Conservation (phyloP, 176 grass and related monocot genomes). For the Cenchrus americanus region DNA sequence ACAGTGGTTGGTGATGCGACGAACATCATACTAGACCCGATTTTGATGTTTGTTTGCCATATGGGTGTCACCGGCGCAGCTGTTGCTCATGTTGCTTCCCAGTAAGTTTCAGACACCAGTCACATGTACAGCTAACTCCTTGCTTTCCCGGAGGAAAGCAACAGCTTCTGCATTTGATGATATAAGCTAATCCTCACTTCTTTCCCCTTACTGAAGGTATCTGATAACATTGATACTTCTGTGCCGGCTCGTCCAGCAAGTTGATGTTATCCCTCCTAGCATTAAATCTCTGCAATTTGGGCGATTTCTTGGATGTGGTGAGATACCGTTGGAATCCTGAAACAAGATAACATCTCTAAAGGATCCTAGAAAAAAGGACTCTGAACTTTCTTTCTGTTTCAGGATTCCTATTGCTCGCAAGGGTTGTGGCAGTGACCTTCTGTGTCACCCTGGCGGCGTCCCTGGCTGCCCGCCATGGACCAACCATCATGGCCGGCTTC, state of each 20-base stretch:
- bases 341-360: constrained; percentile 28
- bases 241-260: constrained; percentile 67
- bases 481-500: constrained; percentile 87
- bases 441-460: constrained; percentile 93
- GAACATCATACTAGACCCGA: constrained; percentile 93
- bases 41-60: constrained; percentile 92
- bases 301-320: constrained; percentile 93
- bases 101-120: constrained; percentile 60
- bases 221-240: constrained; percentile 87
- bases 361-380: constrained; percentile 26
- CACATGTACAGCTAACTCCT: background rate
- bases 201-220: constrained; percentile 60
- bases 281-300: constrained; percentile 85
- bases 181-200: constrained; percentile 28
- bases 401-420: constrained; percentile 88
- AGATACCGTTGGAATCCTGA: constrained; percentile 51
- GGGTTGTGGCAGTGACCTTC: constrained; percentile 97
- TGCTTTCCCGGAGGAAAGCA: background rate
- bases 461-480: constrained; percentile 76
- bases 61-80: constrained; percentile 95
- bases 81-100: constrained; percentile 90
- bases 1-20: constrained; percentile 82
- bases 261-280: constrained; percentile 85
- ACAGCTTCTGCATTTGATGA: constrained; percentile 1
- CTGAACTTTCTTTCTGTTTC: constrained; percentile 31